Percentiles rank a stretch among this genome's conserved stretches.
phyloP scores from a whole-genome alignment of 1,139 yeast species.

The Suhomyces wounanorum region DNA sequence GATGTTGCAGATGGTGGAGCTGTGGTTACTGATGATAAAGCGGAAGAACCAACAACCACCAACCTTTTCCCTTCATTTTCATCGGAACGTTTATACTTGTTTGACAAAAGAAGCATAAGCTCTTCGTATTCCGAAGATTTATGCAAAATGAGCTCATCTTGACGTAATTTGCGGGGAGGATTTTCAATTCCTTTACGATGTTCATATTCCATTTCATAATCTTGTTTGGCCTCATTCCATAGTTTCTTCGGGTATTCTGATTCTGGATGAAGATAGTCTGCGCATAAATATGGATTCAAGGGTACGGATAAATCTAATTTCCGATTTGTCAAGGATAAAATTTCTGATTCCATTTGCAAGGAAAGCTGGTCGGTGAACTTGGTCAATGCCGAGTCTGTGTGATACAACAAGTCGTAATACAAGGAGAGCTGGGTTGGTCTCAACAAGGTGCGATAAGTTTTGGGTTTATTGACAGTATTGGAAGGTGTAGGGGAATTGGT shows the following conservation, averaged over 20 bases:
- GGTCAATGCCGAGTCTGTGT: slow-evolving; percentile 75
- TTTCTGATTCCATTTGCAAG: slow-evolving; percentile 79
- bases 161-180: slow-evolving; percentile 47
- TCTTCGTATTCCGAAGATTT: slow-evolving; percentile 89
- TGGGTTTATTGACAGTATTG: slow-evolving; percentile 45
- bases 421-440: slow-evolving; percentile 79
- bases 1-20: slow-evolving; percentile 25
- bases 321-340: slow-evolving; percentile 73
- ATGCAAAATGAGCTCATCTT: slow-evolving; percentile 54
- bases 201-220: slow-evolving; percentile 34
- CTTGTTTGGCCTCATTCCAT: slow-evolving; percentile 36
- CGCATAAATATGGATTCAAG: slow-evolving; percentile 60
- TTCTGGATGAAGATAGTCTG: slow-evolving; percentile 49
- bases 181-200: slow-evolving; percentile 54
- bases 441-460: slow-evolving; percentile 72
- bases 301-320: slow-evolving; percentile 76
- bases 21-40: slow-evolving; percentile 23
- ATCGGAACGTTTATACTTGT: slow-evolving; percentile 41
- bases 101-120: slow-evolving; percentile 63
- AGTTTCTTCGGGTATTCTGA: slow-evolving; percentile 48
- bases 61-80: slow-evolving; percentile 42
- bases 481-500: slow-evolving; percentile 8
- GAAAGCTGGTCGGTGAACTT: slow-evolving; percentile 79
- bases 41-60: slow-evolving; percentile 42
- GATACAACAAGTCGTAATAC: slow-evolving; percentile 82